phyloP scores from a whole-genome alignment of 2,329 filamentous ascomycete species.

The Akanthomyces uredinophilus region DNA sequence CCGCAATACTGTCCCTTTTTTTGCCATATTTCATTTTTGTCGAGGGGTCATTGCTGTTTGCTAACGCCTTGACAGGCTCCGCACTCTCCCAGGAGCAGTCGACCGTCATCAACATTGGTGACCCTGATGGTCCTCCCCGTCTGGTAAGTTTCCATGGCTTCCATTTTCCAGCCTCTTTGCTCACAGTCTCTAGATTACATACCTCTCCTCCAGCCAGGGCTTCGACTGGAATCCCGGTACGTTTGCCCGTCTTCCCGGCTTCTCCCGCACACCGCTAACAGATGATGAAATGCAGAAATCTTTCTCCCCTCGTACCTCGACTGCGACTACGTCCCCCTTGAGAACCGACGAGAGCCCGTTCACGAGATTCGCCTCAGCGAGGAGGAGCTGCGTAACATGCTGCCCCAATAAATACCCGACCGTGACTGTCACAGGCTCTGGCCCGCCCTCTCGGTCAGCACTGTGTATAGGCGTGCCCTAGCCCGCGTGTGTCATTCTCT shows the following conservation, averaged over 20 bases:
- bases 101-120: conserved; percentile 74
- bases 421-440: neutral
- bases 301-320: conserved; percentile 76
- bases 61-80: conserved; percentile 46
- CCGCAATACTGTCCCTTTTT: neutral
- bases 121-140: conserved; percentile 65
- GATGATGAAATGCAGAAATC: conserved; percentile 52
- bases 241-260: conserved; percentile 15
- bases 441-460: neutral
- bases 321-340: conserved; percentile 68
- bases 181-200: conserved; percentile 58
- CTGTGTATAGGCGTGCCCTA: neutral
- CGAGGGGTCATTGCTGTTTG: neutral
- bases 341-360: conserved; percentile 70
- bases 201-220: conserved; percentile 72
- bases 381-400: conserved; percentile 65
- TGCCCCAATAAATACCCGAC: conserved; percentile 47
- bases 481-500: neutral
- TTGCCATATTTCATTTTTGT: neutral
- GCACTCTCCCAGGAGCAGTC: conserved; percentile 70
- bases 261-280: conserved; percentile 6
- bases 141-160: conserved; percentile 47
- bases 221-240: conserved; percentile 78
- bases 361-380: conserved; percentile 74
- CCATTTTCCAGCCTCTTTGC: neutral